Evolutionary conservation across 2,329 filamentous ascomycete genomes (phyloP), one percentile per base, ranked within the genome.

Genomic region (Paecilomyces sp.): DNA sequence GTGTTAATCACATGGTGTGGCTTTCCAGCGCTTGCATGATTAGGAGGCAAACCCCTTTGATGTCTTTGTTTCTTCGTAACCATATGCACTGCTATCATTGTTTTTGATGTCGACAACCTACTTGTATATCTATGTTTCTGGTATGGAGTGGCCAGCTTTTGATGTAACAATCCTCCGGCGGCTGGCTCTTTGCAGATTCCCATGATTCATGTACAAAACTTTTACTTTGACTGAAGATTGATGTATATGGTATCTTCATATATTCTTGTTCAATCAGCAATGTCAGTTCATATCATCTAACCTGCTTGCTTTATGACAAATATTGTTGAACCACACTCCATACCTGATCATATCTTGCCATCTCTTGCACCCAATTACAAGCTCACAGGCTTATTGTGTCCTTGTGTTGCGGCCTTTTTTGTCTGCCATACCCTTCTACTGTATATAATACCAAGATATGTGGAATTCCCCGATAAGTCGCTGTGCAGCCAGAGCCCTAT

Each of bases 1-100:
- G 7, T 22, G 25, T 30, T 63, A 18, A 47, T 55, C 57, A 58
- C 53, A 63, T 53, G 52, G 24, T 57, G 41, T 41, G 24, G 54
- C 24, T 36, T 57, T 47, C 58, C 41, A 57, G 56, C 41, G 41
- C 41, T 47, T 54, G 55, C 56, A 56, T 62, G 56, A 53, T 58
- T 56, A 11, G 22, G 54, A 11, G n/a, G 33, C 55, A 54, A 18
- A 54, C 54, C 36, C 41, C 59, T 58, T 36, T 9, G 24, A 57
- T 57, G 22, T 53, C n/a, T 53, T 51, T 31, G 31, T 11, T 18
- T 9, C 18, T 41, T 15, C 36, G n/a, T 13, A 2, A 18, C 41
- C 18, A 15, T 47, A n/a, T 47, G n/a, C 36, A 7, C 41, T 47
- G n/a, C 41, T 47, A 3, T 47, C 15, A 47, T 9, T 7, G n/a